A percentile compares a stretch with the other conserved stretches of the same genome.
Conservation (phyloP, 805 yeast genomes). For the Sugiyamaella americana region DNA sequence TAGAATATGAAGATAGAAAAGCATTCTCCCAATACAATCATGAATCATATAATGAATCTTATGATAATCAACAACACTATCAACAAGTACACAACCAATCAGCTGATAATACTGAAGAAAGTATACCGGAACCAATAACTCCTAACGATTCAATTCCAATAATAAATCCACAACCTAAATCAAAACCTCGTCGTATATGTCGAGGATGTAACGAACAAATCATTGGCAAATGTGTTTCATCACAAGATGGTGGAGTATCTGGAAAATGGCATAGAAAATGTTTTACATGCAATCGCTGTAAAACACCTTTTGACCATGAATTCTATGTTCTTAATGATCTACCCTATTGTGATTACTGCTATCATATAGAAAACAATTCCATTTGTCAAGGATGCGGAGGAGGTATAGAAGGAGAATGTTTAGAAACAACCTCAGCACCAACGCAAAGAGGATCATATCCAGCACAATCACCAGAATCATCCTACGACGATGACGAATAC, state of each 20-base stretch:
- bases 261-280: slow-evolving; percentile 95
- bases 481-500: background rate
- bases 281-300: slow-evolving; percentile 68
- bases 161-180: background rate
- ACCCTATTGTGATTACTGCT: slow-evolving; percentile 78
- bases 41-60: background rate
- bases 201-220: slow-evolving; percentile 62
- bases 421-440: slow-evolving; percentile 43
- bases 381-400: slow-evolving; percentile 61
- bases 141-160: no score
- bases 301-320: slow-evolving; percentile 37
- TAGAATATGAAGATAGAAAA: background rate
- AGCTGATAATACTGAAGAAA: background rate
- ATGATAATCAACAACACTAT: background rate
- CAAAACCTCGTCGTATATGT: slow-evolving; percentile 38
- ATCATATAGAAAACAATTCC: slow-evolving; percentile 69
- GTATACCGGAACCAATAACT: background rate
- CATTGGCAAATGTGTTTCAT: slow-evolving; percentile 61
- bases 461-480: background rate
- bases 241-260: slow-evolving; percentile 55
- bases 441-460: background rate
- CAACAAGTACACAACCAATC: background rate
- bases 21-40: no score
- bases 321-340: slow-evolving; percentile 66
- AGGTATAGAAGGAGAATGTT: slow-evolving; percentile 88